These are phyloP conservation scores for Trebouxia gelatinosa DNA, from an alignment of 163 green algal species.

Conservation along the genomic window DNA sequence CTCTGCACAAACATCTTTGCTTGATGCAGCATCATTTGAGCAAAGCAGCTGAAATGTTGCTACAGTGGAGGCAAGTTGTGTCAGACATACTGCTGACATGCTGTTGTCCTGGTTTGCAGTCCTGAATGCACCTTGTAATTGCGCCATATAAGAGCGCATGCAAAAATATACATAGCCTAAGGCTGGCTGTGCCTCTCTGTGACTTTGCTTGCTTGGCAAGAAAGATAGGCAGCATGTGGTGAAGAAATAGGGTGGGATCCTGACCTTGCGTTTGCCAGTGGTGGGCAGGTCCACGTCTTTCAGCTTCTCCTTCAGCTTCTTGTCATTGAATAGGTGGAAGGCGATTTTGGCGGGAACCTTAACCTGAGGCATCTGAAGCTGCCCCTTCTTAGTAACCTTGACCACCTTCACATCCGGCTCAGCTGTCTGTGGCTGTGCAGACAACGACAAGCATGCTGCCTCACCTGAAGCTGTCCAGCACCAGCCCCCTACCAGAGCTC, in stretches of 20 bases:
- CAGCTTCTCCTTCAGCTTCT: constrained; percentile 35
- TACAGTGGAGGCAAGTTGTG: too few species aligned
- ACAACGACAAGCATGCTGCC: not conserved
- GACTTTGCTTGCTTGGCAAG: too few species aligned
- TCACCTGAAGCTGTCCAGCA: not conserved
- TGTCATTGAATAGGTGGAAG: constrained; percentile 43
- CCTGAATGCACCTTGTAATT: too few species aligned
- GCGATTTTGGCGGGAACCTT: constrained; percentile 47
- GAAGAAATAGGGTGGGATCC: too few species aligned
- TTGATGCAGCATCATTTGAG: not conserved
- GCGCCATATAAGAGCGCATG: too few species aligned
- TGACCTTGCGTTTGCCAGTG: constrained; percentile 51
- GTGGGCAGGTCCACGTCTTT: constrained; percentile 37
- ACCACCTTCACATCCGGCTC: not conserved
- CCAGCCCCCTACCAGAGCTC: not conserved
- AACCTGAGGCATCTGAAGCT: constrained; percentile 27
- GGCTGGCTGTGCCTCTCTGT: too few species aligned
- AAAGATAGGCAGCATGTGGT: too few species aligned
- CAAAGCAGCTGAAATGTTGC: too few species aligned
- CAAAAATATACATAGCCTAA: too few species aligned
- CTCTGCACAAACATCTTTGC: too few species aligned
- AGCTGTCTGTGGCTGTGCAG: not conserved
- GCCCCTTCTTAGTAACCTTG: not conserved
- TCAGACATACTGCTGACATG: too few species aligned
- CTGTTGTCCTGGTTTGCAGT: too few species aligned